A percentile compares a stretch with the other conserved stretches of the same genome.
Conservation (phyloP, 2,329 filamentous ascomycete genomes). For the Neonectria ditissima region DNA sequence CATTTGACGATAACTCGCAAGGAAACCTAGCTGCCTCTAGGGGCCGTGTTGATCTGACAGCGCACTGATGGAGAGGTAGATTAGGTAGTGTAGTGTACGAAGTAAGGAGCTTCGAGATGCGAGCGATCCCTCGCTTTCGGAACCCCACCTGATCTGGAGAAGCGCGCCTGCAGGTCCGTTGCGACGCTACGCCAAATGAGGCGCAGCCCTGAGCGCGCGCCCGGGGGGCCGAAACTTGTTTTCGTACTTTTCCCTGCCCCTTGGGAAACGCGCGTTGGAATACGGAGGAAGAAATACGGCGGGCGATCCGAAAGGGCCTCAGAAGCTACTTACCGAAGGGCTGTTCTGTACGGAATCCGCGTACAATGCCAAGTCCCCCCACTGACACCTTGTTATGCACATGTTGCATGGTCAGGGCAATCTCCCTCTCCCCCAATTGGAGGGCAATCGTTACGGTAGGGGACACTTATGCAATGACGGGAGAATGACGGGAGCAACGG, state of each 20-base stretch:
- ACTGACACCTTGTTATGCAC: background rate
- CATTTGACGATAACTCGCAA: background rate
- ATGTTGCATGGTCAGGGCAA: background rate
- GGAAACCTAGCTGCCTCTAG: background rate
- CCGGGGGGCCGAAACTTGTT: constrained; percentile 1
- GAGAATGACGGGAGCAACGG: background rate
- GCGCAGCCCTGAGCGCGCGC: background rate
- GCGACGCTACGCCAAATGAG: constrained; percentile 4
- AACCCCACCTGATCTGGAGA: constrained; percentile 2
- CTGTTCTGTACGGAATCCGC: background rate
- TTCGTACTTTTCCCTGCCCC: background rate
- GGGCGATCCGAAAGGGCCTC: background rate
- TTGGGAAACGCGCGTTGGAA: background rate
- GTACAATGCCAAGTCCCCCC: background rate
- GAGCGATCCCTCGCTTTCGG: constrained; percentile 2
- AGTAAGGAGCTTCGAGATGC: background rate
- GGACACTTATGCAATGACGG: background rate
- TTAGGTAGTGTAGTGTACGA: no score
- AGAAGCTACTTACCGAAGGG: background rate
- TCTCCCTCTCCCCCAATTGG: background rate
- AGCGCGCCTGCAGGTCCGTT: background rate
- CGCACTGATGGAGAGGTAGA: constrained; percentile 6
- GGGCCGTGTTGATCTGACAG: background rate
- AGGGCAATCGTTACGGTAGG: background rate
- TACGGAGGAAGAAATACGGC: background rate